Evolutionary conservation across 1,284 basidiomycete genomes (phyloP).

Genomic region (Caloboletus inedulis): DNA sequence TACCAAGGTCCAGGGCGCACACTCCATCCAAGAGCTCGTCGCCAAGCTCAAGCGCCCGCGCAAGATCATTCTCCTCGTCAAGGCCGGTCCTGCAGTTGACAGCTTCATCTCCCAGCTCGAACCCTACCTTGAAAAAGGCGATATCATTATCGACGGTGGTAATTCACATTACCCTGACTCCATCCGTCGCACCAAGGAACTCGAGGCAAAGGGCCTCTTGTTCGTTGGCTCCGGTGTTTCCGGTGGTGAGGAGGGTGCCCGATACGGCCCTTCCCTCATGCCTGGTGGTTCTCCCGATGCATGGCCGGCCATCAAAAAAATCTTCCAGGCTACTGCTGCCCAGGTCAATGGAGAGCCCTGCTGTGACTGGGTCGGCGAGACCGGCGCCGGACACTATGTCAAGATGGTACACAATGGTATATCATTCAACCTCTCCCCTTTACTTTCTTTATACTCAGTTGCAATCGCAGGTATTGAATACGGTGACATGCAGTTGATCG

Average conservation of each 20-base stretch:
- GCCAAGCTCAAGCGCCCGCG: constrained; percentile 80
- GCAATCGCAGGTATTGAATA: constrained; percentile 83
- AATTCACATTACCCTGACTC: constrained; percentile 99
- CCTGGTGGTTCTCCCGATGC: constrained; percentile 94
- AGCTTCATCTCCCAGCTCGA: constrained; percentile 71
- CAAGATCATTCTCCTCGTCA: constrained; percentile 97
- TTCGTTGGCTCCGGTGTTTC: constrained; percentile 99
- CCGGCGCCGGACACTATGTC: constrained; percentile 92
- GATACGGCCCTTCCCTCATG: constrained; percentile 98
- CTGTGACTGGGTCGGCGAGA: constrained; percentile 99
- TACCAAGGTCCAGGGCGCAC: constrained; percentile 92
- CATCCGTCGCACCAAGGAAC: constrained; percentile 90
- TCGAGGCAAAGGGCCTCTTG: constrained; percentile 91
- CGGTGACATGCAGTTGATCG: constrained; percentile 99
- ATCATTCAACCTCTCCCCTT: constrained; percentile 16
- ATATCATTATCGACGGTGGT: constrained; percentile 99
- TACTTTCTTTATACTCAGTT: constrained; percentile 12
- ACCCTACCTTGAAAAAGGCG: constrained; percentile 71
- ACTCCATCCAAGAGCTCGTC: constrained; percentile 87
- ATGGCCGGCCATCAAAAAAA: constrained; percentile 97
- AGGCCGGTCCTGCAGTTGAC: constrained; percentile 78
- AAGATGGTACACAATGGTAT: constrained; percentile 99
- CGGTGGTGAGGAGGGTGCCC: constrained; percentile 98
- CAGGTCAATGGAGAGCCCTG: constrained; percentile 96
- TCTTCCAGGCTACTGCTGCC: constrained; percentile 98